Evolutionary conservation across 768 basidiomycete genomes (phyloP), one percentile per base, ranked within the genome.

Genomic region (Lentinula lateritia): DNA sequence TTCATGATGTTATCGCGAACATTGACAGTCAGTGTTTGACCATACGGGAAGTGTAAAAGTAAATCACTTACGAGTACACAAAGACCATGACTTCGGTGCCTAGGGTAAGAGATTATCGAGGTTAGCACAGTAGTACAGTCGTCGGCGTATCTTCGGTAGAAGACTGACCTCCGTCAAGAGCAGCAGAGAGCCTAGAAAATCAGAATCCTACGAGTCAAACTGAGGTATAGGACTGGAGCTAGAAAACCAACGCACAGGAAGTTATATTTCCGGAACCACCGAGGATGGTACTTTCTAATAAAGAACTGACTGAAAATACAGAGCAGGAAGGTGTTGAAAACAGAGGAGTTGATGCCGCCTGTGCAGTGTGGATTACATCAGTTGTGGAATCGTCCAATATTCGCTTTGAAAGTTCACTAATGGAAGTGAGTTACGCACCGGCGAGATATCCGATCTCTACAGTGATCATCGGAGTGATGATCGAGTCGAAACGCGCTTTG

Each of bases 11-110:
- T 3, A 9, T 9, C 23, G 46, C 6, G 20, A 18, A 28, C 28
- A 28, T 28, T 20, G 2, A 7, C n/a, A 2, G 7, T 48, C 9
- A 48, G 46, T 5, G 46, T 48, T 8, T 20, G 20, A 23, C 9
- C 3, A 48, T 15, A 23, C 42, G 16, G 2, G 6, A 48, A 8
- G 5, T 18, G 9, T 2, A 12, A 23, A 8, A 8, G 8, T n/a
- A 20, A 48, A 23, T 0, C 7, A 80, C 1, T 76, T 78, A 61
- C 53, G 53, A 54, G 18, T 70, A 78, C 0, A 79, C 75, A 58
- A 80, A 79, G 23, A 78, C 73, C 78, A 78, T 79, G 62, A 78
- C 74, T 67, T 74, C 62, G n/a, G 62, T 63, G 18, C 61, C 60
- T 61, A 28, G 46, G 9, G 20, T 16, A 20, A 28, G 46, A 13